phyloP scores from a whole-genome alignment of 306 rosid genomes.

The Castanea sativa region DNA sequence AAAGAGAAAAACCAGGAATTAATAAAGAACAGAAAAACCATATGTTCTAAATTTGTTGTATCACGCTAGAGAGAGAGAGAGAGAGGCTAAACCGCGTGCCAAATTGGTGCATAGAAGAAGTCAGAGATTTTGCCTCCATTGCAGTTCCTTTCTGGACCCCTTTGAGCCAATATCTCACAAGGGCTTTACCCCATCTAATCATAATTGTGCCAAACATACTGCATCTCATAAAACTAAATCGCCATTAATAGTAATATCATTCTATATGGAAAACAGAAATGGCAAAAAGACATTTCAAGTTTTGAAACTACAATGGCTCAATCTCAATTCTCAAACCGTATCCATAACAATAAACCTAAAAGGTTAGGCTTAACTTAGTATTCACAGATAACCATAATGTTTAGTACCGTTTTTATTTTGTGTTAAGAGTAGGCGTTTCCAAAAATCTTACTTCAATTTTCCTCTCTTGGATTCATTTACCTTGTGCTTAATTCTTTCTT shows the following conservation, averaged over 20 bases:
- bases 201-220: background rate
- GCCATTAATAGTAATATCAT: constrained; percentile 1
- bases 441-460: too few relatives aligned
- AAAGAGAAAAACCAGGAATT: background rate
- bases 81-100: too few relatives aligned
- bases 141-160: too few relatives aligned
- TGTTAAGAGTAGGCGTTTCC: too few relatives aligned
- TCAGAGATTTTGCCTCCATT: too few relatives aligned
- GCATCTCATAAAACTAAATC: background rate
- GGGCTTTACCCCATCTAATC: background rate
- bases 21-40: background rate
- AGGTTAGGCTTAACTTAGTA: too few relatives aligned
- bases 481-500: background rate
- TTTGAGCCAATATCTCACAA: background rate
- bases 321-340: too few relatives aligned
- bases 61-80: background rate
- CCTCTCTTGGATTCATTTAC: too few relatives aligned
- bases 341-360: too few relatives aligned
- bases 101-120: too few relatives aligned
- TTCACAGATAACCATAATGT: background rate
- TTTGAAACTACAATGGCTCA: background rate
- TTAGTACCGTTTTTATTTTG: background rate
- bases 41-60: background rate
- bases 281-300: background rate
- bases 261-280: background rate